Evolutionary conservation across 202 grass and related monocot genomes (phyloP), one percentile per base, ranked within the genome.

Genomic region (Dendrocalamus latiflorus): DNA sequence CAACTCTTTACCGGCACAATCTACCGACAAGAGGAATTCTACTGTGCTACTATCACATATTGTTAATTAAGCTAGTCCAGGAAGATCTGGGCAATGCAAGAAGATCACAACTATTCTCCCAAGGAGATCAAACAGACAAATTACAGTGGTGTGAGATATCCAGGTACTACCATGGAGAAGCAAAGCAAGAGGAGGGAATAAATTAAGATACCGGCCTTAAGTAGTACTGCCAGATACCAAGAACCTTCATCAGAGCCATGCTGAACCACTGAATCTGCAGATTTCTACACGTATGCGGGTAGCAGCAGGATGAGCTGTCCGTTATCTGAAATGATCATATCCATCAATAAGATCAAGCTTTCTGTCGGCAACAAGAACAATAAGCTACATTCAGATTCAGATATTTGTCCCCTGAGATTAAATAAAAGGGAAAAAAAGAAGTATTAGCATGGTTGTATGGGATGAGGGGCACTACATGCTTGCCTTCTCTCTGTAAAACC

Each of bases 281-380:
- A 68, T 63, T 79, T 62, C 34, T 78, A 86, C 83, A 83, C 78
- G 88, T 86, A 90, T 73, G 28, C 22, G 6, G 43, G 34, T 76
- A 77, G 45, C 68, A 83, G 60, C 79, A 70, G 10, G 18, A 84
- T 83, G 80, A 87, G 89, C 81, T 87, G 85, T 90, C 55, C 7
- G 54, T 70, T 83, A 84, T 87, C 84, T 70, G 56, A 84, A 76
- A 84, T 7, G 49, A 81, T 84, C 65, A 17, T 87, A 84, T 87
- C 80, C 70, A 48, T 87, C 81, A 87, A 87, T 80, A 70, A 41
- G 55, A 84, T 80, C 75, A 84, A 75, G 80, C 25, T 71, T 83
- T 84, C 20, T 84, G 75, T 90, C 63, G 28, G 75, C 69, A 75
- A 87, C 88, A 90, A 38, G 84, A 87, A 84, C 70, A 87, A 87